Percentiles rank a stretch among this genome's conserved stretches.
Evolutionary conservation across 352 stramenopile species (phyloP).

Genomic region (Phytophthora fragariae): DNA sequence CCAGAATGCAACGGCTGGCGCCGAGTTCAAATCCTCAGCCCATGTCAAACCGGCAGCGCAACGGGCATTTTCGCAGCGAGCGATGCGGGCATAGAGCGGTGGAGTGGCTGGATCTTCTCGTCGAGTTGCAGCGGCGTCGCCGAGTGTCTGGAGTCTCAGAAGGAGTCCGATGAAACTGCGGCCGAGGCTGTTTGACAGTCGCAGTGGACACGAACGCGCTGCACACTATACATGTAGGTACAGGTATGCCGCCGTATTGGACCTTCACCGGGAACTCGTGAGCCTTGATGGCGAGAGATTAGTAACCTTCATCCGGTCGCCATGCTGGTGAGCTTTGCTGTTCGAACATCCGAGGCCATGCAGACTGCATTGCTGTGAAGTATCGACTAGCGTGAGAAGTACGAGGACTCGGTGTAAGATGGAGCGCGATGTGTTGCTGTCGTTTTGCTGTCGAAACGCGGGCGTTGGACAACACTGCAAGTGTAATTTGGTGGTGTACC

Average conservation of each 20-base stretch:
- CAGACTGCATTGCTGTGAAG: background rate
- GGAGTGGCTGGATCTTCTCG: constrained; percentile 37
- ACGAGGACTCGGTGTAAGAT: background rate
- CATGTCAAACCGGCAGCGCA: constrained; percentile 13
- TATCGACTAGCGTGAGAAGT: background rate
- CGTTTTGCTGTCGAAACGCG: background rate
- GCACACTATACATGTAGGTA: background rate
- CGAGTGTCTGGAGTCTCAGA: constrained; percentile 7
- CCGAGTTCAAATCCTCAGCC: constrained; percentile 28
- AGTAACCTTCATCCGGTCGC: constrained; percentile 8
- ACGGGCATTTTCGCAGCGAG: constrained; percentile 10
- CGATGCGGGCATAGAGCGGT: constrained; percentile 22
- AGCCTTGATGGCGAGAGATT: constrained; percentile 3
- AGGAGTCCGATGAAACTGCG: constrained; percentile 11
- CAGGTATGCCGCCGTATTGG: background rate
- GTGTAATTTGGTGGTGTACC: constrained; percentile 17
- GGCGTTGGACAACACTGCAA: constrained; percentile 21
- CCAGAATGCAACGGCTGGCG: constrained; percentile 10
- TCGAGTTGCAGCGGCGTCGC: constrained; percentile 28
- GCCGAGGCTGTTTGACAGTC: constrained; percentile 26
- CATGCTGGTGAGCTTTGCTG: background rate
- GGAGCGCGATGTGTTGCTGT: background rate
- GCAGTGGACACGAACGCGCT: background rate
- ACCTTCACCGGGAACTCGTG: constrained; percentile 1
- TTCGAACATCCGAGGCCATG: constrained; percentile 12